These are phyloP conservation scores for Hypholoma fasciculare DNA, from an alignment of 768 basidiomycete species.

Conservation along the genomic window DNA sequence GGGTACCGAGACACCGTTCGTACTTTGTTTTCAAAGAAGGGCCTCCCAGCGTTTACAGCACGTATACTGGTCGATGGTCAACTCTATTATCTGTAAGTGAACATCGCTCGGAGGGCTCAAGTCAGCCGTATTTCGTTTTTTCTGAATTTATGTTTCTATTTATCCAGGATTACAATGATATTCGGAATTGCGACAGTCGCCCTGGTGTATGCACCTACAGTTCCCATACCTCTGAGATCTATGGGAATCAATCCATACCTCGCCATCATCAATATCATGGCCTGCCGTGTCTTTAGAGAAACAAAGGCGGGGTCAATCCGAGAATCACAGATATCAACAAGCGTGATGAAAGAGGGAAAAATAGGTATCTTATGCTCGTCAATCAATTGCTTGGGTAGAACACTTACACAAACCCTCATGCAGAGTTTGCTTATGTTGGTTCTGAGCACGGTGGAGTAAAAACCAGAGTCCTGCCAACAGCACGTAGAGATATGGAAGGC, in stretches of 20 bases:
- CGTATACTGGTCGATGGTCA: constrained; percentile 26
- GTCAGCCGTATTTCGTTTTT: too few relatives aligned
- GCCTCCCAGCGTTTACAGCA: constrained; percentile 22
- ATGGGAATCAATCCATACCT: not conserved
- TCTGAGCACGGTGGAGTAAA: too few relatives aligned
- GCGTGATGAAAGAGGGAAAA: too few relatives aligned
- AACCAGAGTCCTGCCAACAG: too few relatives aligned
- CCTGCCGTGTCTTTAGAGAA: not conserved
- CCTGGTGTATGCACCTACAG: not conserved
- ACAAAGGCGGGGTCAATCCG: not conserved
- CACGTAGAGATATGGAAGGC: too few relatives aligned
- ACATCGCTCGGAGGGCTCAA: too few relatives aligned
- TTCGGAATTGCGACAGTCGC: not conserved
- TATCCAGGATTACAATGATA: not conserved
- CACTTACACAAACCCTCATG: too few relatives aligned
- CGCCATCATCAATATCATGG: not conserved
- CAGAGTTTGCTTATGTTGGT: too few relatives aligned
- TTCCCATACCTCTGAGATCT: not conserved
- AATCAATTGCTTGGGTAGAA: too few relatives aligned
- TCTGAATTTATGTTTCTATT: not conserved
- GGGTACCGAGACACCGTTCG: not conserved
- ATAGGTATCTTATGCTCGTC: too few relatives aligned
- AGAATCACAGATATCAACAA: too few relatives aligned
- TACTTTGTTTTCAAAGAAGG: constrained; percentile 16
- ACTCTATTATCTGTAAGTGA: constrained; percentile 21